These are phyloP conservation scores for Fusarium sp. DNA, from an alignment of 2,329 filamentous ascomycete genomes.

Conservation along the genomic window DNA sequence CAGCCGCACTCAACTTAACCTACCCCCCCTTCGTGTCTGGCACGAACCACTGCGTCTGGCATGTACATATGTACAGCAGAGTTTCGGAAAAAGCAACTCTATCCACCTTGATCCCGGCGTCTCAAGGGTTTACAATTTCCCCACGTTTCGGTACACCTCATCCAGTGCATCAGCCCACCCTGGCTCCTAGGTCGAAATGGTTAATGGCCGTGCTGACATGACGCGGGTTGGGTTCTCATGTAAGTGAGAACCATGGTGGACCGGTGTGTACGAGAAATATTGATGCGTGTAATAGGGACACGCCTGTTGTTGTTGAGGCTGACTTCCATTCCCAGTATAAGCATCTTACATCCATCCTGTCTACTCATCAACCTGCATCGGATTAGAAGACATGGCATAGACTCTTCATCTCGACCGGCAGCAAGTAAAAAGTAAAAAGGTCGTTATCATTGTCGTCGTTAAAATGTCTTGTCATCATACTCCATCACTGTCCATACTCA, in stretches of 20 bases:
- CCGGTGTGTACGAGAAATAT: not conserved
- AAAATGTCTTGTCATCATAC: constrained; percentile 44
- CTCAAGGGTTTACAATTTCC: constrained; percentile 11
- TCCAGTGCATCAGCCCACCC: constrained; percentile 12
- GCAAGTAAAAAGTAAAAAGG: constrained; percentile 22
- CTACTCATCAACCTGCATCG: not conserved
- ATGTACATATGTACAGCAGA: not conserved
- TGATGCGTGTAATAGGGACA: not conserved
- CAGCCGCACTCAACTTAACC: not conserved
- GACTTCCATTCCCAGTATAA: not conserved
- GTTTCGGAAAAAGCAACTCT: constrained; percentile 19
- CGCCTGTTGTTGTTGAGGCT: not conserved
- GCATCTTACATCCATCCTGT: not conserved
- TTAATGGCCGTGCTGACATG: not conserved
- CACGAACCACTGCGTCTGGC: not conserved
- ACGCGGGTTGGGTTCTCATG: not conserved
- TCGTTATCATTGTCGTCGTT: constrained; percentile 47
- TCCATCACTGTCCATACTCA: constrained; percentile 25
- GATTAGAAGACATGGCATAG: not conserved
- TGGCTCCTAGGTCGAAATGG: constrained; percentile 6
- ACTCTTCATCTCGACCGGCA: constrained; percentile 4
- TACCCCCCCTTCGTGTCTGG: not conserved
- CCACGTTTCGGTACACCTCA: constrained; percentile 24
- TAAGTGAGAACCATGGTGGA: not conserved
- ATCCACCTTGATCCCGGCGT: constrained; percentile 9